phyloP scores from a whole-genome alignment of 768 basidiomycete species.

The Tephrocybe sp. region DNA sequence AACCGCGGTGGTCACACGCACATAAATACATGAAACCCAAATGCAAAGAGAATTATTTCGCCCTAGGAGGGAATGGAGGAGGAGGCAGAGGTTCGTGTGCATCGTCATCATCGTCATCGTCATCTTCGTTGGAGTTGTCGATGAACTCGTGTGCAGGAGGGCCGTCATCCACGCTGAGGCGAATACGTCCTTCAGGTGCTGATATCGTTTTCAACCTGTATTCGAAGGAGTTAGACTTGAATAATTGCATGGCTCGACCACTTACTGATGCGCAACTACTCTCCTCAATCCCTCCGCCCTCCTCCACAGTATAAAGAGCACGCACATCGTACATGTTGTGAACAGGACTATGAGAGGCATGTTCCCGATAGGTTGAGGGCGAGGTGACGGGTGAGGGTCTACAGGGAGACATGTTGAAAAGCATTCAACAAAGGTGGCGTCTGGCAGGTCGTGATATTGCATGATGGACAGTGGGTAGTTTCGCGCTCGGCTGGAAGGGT shows the following conservation, averaged over 20 bases:
- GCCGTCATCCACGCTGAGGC: slow-evolving; percentile 69
- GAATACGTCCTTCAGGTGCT: slow-evolving; percentile 53
- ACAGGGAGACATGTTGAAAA: no score
- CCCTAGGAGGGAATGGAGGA: not conserved
- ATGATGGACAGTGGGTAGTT: no score
- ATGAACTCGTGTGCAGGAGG: slow-evolving; percentile 69
- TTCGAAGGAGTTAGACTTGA: not conserved
- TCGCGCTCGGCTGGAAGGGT: no score
- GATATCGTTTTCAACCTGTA: slow-evolving; percentile 57
- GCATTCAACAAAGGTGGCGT: no score
- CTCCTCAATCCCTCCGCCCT: slow-evolving; percentile 51
- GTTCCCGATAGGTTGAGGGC: slow-evolving; percentile 64
- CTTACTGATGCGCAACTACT: slow-evolving; percentile 60
- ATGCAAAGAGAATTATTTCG: no score
- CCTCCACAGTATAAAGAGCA: slow-evolving; percentile 62
- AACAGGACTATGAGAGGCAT: slow-evolving; percentile 51
- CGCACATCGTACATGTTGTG: slow-evolving; percentile 55
- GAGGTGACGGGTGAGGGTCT: slow-evolving; percentile 61
- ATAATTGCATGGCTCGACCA: not conserved
- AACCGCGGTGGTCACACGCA: no score
- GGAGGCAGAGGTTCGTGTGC: slow-evolving; percentile 24
- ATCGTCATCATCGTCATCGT: slow-evolving; percentile 43
- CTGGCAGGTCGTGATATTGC: no score
- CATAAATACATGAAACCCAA: no score
- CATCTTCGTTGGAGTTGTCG: slow-evolving; percentile 37